Base-by-base conservation (phyloP, 257 asterid species). In the Anisodus tanguticus region DNA sequence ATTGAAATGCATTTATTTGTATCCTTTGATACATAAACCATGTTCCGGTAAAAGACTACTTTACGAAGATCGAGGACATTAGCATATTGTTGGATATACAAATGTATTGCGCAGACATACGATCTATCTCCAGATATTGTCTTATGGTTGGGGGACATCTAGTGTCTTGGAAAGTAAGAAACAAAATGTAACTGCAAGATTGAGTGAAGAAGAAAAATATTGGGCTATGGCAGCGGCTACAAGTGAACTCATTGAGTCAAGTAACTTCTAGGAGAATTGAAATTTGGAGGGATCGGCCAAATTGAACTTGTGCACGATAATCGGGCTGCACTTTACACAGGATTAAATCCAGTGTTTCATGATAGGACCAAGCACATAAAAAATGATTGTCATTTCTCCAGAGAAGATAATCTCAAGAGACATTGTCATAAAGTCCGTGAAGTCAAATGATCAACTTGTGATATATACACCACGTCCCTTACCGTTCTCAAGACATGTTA, bases 401-500 rank as follows among this genome's bases (percentile, higher is more conserved):
- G 26, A 71, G 57, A 70, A 71, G 79, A 43, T 71, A 43, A 59
- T 71, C 39, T 71, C 80, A 71, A 47, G 39, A n/a, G 80, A 71
- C 55, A 71, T n/a, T 71, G n/a, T 10, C 80, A 71, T 71, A 19
- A 45, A 45, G 41, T 47, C 16, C n/a, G 1, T 45, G 79, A 72
- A 45, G 57, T 47, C 37, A n/a, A 71, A 71, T 72, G 80, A 72
- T n/a, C 59, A 2, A 7, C 80, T 71, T 71, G 58, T 0, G 58
- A n/a, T 71, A 72, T 19, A 72, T 45, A 45, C 80, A 47, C 11
- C 58, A 71, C n/a, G 58, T 45, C 11, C 41, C 37, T 71, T 71
- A 71, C 39, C 39, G 15, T 71, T 71, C 57, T 71, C 37, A 71
- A 41, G 43, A 43, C n/a, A 72, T 26, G 41, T 22, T 72, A 19